Percentiles rank a stretch among this genome's conserved stretches.
These are phyloP conservation scores for Saccharomycodes ludwigii DNA, from an alignment of 805 yeast species.

Conservation along the genomic window DNA sequence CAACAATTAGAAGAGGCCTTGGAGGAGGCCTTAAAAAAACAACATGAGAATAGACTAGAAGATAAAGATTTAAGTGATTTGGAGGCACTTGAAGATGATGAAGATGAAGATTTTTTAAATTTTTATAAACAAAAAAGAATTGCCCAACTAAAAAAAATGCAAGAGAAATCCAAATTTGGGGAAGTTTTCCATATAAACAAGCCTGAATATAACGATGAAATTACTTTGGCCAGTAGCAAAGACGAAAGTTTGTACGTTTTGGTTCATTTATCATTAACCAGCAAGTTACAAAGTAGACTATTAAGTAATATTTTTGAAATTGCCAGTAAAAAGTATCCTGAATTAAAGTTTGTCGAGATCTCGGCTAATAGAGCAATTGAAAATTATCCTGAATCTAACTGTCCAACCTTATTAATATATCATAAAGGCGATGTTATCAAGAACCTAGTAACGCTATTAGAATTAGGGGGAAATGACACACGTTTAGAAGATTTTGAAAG, in stretches of 20 bases:
- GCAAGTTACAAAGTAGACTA: conserved; percentile 62
- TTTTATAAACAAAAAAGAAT: conserved; percentile 66
- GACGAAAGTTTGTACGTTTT: conserved; percentile 42
- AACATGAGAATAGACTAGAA: conserved; percentile 76
- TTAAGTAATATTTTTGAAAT: conserved; percentile 43
- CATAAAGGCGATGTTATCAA: conserved; percentile 64
- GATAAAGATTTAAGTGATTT: conserved; percentile 67
- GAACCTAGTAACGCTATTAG: conserved; percentile 69
- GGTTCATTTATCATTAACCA: conserved; percentile 62
- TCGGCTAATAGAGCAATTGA: conserved; percentile 87
- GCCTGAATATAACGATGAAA: conserved; percentile 77
- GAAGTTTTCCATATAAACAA: conserved; percentile 66
- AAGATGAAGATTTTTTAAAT: conserved; percentile 81
- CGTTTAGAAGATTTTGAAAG: conserved; percentile 57
- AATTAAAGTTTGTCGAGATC: conserved; percentile 84
- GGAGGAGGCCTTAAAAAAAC: conserved; percentile 66
- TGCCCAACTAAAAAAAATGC: conserved; percentile 54
- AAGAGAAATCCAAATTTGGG: conserved; percentile 53
- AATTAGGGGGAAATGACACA: conserved; percentile 77
- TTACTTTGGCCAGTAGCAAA: conserved; percentile 62
- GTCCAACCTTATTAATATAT: conserved; percentile 85
- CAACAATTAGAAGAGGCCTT: conserved; percentile 78
- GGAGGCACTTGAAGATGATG: conserved; percentile 83
- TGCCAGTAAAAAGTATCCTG: conserved; percentile 58
- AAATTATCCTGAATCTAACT: conserved; percentile 77